These are phyloP conservation scores for Micractinium conductrix DNA, from an alignment of 139 green algal genomes.

Conservation along the genomic window DNA sequence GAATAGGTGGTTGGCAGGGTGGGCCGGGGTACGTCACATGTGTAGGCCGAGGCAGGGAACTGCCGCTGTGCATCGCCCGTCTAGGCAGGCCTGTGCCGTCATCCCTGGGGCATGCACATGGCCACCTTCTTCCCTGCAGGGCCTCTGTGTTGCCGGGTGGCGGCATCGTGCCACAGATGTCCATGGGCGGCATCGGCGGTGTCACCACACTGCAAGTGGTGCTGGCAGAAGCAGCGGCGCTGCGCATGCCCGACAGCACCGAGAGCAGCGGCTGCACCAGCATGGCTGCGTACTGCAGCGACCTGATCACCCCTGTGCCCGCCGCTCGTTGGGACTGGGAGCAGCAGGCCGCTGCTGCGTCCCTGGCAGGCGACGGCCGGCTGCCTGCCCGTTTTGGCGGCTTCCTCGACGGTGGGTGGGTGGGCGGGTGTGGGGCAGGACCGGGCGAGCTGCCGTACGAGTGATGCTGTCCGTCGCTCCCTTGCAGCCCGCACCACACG, in stretches of 20 bases:
- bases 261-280: not conserved
- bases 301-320: conserved; percentile 41
- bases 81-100: no score
- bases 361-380: not conserved
- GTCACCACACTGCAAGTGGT: conserved; percentile 20
- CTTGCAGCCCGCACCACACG: no score
- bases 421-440: not conserved
- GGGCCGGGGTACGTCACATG: no score
- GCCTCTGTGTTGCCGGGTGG: not conserved
- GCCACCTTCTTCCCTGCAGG: not conserved
- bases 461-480: no score
- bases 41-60: no score
- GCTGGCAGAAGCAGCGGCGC: not conserved
- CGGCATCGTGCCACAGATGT: no score
- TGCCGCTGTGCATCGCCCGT: no score
- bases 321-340: conserved; percentile 53
- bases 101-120: not conserved
- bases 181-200: not conserved
- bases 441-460: no score
- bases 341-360: conserved; percentile 3
- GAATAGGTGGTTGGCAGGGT: not conserved
- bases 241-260: conserved; percentile 12
- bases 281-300: not conserved
- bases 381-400: conserved; percentile 44
- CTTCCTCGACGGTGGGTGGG: conserved; percentile 36